Evolutionary conservation across 2,329 filamentous ascomycete genomes (phyloP), one percentile per base, ranked within the genome.

Genomic region (Exophiala calicioides): DNA sequence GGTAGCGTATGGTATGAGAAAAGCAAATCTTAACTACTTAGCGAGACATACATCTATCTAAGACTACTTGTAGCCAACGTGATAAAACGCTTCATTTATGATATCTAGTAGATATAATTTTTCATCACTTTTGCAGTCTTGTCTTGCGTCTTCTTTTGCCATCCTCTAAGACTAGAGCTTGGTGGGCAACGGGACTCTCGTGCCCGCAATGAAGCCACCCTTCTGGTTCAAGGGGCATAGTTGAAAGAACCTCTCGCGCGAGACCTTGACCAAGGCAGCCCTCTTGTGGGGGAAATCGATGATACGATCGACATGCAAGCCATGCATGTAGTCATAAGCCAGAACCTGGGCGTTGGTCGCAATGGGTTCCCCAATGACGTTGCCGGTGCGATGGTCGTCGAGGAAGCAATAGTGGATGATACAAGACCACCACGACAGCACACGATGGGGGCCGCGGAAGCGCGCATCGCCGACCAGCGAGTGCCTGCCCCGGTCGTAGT

Each of bases 291-390:
- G 82, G 52, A 88, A 65, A 57, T 88, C 85, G 52, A 88, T 79
- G 50, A 86, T 80, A 66, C 86, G 86, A 58, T 86, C 81, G 27
- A 89, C 72, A 5, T 81, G 80, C 58, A 89, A 84, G 1, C 86
- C 86, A 58, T 88, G 83, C 39, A 84, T 80, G 43, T 87, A 78
- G 58, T 90, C 86, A 64, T 90, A 90, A 52, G 82, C 80, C 47
- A 90, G 71, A 10, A 90, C 82, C 0, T 81, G 85, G 20, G 73
- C 77, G 59, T 85, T 86, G 3, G 81, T 85, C 48, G 79, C 81
- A 63, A 85, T 85, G 24, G 87, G 86, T 70, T 91, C 87, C 3
- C 70, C 71, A 1, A 81, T 77, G 4, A 78, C 69, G 44, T 71
- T 72, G 53, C 64, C 70, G 0, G 78, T 81, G 4, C 78, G 73